Evolutionary conservation across 345 rosid species (phyloP), one percentile per base, ranked within the genome.

Genomic region (Raphanus raphanistrum): DNA sequence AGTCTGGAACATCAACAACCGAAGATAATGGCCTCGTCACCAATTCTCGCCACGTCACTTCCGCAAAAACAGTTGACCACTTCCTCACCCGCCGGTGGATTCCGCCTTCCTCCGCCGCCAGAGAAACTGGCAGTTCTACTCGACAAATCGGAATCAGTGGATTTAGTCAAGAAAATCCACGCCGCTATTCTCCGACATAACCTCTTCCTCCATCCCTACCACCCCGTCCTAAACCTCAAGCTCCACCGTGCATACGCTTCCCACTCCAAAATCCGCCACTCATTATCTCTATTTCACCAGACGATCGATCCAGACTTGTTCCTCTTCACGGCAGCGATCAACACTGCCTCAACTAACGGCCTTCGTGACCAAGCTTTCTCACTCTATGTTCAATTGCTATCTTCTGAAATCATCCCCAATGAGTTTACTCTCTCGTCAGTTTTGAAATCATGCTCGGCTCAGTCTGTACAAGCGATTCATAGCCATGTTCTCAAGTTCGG

Each of bases 221-320:
- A 87, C 81, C 92, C 81, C 32, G 75, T 86, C 70, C 79, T 90
- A 63, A 89, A 81, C 74, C 90, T 93, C 83, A 89, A 89, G 85
- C 98, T 94, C 65, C 96, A 86, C 59, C 93, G 96, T 45, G 85
- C 96, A 32, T 94, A 90, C 84, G 88, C 96, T 74, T 87, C 90
- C 16, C 79, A 76, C 57, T 85, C 87, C 64, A 79, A 76, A 74
- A 85, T 88, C 36, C 81, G 72, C 78, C 76, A 73, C 76, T 86
- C 92, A 5, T 65, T 92, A 60, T 8, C 81, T 33, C 82, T 94
- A 17, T 90, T 94, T 78, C 67, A 87, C 66, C 82, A 83, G 52
- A 87, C 82, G 58, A 80, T 25, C 2, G 60, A 82, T 32, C 94
- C 89, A 7, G 82, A 86, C 59, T 80, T 89, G 76, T 94, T 77